Percentiles rank a stretch among this genome's conserved stretches.
These are phyloP conservation scores for Solanum tacnaense DNA, from an alignment of 257 asterid genomes.

Conservation along the genomic window DNA sequence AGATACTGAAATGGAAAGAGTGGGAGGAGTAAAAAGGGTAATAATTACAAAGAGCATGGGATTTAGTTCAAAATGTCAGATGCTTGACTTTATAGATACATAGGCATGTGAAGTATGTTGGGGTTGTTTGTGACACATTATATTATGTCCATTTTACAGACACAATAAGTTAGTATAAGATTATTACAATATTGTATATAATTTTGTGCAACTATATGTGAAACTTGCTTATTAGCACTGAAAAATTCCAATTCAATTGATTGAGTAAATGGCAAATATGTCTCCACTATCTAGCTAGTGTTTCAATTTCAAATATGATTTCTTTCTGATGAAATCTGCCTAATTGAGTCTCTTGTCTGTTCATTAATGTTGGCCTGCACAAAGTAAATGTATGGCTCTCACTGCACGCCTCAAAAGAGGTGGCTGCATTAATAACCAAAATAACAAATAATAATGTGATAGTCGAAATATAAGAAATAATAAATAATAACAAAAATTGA, in stretches of 20 bases:
- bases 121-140: background rate
- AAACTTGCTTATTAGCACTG: background rate
- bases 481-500: too few species aligned
- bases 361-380: background rate
- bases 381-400: background rate
- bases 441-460: too few species aligned
- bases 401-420: background rate
- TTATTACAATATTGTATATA: background rate
- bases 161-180: background rate
- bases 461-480: too few species aligned
- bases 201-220: background rate
- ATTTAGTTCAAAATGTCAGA: slow-evolving; percentile 16
- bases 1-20: background rate
- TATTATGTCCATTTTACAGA: slow-evolving; percentile 1
- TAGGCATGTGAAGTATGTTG: slow-evolving; percentile 23
- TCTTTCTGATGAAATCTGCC: background rate
- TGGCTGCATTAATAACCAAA: background rate
- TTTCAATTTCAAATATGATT: background rate
- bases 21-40: background rate
- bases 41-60: background rate
- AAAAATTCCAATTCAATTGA: background rate
- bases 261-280: background rate
- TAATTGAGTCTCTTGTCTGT: background rate
- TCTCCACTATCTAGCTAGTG: background rate
- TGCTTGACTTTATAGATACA: slow-evolving; percentile 31